Evolutionary conservation across 1,139 yeast genomes (phyloP), one percentile per base, ranked within the genome.

Genomic region (Taphrina deformans): DNA sequence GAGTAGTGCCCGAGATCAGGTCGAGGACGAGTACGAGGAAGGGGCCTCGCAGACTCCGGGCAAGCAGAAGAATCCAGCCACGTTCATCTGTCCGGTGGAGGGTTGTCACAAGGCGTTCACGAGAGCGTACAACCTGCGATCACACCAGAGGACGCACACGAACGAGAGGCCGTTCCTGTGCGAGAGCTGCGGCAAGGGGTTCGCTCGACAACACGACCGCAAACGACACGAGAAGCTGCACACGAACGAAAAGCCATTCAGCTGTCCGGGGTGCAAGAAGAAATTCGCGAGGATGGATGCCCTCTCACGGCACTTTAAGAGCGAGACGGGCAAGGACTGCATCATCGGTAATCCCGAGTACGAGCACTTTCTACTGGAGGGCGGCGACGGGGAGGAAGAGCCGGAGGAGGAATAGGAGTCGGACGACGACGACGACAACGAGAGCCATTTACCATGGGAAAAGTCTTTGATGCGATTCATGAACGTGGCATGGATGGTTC

Each of bases 211-310:
- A 73, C 98, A 93, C 73, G 99, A 93, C 76, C 79, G 96, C 50
- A 91, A 90, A 74, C 82, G 99, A 51, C 99, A 93, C 73, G 97
- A 92, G 74, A 96, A 90, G 68, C 79, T 93, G 67, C 99, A 93
- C 74, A 81, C 91, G 6, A 98, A 98, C 2, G 93, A 89, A 74
- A 92, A 90, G 79, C 83, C 88, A 72, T 93, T 84, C 74, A 90
- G 87, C 69, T 93, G 99, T 76, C 93, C 96, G 88, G 99, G 99
- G 0, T 93, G 99, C 77, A 95, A 95, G 1, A 85, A 93, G 71
- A 84, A 87, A 72, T 93, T 93, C 79, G 98, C 98, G 1, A 79
- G 99, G 62, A 96, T 98, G 6, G 99, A 93, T 78, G 99, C 98
- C 0, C 77, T 93, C 65, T 86, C 97, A 26, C 80, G 99, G 70